These are phyloP conservation scores for Trichosporon inkin DNA, from an alignment of 1,284 basidiomycete species.

Conservation along the genomic window DNA sequence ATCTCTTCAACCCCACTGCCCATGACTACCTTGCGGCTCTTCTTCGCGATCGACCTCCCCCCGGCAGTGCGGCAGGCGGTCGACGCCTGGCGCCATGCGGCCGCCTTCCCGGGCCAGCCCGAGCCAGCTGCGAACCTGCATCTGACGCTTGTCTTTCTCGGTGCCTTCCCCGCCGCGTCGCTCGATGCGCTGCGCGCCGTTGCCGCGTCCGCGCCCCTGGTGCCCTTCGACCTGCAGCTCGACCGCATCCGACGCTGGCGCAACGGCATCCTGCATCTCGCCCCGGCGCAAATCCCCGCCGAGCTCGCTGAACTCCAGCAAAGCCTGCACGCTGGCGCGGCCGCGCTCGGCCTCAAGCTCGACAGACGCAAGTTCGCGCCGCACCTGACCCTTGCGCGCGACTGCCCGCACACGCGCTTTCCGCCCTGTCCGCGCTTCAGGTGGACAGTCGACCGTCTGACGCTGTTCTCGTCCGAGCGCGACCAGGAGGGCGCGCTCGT, in stretches of 20 bases:
- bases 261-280: constrained; percentile 11
- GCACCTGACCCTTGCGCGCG: constrained; percentile 12
- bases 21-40: constrained; percentile 1
- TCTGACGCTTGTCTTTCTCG: constrained; percentile 12
- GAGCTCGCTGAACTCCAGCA: not conserved
- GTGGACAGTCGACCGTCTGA: constrained; percentile 7
- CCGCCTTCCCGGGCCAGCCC: not conserved
- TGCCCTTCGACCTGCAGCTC: not conserved
- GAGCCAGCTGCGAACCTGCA: constrained; percentile 6
- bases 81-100: not conserved
- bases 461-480: constrained; percentile 9
- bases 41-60: constrained; percentile 11
- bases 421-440: not conserved
- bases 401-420: not conserved
- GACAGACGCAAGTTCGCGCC: constrained; percentile 1
- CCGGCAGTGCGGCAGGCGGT: not conserved
- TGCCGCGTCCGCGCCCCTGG: not conserved
- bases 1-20: no score
- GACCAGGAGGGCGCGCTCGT: not conserved
- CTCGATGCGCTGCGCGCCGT: not conserved
- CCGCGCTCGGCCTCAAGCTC: not conserved
- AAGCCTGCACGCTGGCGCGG: not conserved
- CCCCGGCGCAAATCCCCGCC: not conserved
- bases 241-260: constrained; percentile 3
- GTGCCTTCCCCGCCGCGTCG: not conserved